Conservation (phyloP, 495 filamentous ascomycete species). For the Neurospora sp. region DNA sequence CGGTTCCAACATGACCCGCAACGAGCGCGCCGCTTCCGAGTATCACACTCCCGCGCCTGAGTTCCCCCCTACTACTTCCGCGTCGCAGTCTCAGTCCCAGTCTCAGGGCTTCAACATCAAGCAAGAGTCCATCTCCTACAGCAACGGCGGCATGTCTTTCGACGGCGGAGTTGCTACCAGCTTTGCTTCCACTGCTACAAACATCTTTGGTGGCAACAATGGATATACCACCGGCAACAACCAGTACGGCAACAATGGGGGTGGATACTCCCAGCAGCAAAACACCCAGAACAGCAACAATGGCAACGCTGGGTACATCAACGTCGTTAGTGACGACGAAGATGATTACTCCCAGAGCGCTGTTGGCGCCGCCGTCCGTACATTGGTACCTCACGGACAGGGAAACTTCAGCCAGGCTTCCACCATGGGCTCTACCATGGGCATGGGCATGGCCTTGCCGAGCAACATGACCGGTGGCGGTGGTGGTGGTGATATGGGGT, state of each 20-base stretch:
- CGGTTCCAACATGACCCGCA: background rate
- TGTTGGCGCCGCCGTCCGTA: background rate
- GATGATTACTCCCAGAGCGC: background rate
- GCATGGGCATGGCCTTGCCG: background rate
- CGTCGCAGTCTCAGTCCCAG: background rate
- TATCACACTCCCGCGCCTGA: background rate
- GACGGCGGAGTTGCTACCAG: background rate
- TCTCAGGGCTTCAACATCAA: background rate
- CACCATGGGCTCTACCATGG: background rate
- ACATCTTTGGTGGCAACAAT: background rate
- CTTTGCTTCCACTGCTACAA: background rate
- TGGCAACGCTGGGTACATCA: background rate
- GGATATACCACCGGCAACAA: background rate
- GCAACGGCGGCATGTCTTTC: background rate
- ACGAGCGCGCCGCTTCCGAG: background rate
- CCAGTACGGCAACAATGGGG: background rate
- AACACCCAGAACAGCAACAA: background rate
- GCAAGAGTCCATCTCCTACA: background rate
- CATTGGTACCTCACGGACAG: too few relatives aligned
- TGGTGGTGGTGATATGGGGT: background rate
- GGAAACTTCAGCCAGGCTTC: background rate
- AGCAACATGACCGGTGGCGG: background rate
- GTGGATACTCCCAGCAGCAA: background rate
- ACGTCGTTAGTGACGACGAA: background rate
- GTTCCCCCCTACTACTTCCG: background rate